Evolutionary conservation across 2,329 filamentous ascomycete species (phyloP).

Genomic region (Byssothecium circinans): DNA sequence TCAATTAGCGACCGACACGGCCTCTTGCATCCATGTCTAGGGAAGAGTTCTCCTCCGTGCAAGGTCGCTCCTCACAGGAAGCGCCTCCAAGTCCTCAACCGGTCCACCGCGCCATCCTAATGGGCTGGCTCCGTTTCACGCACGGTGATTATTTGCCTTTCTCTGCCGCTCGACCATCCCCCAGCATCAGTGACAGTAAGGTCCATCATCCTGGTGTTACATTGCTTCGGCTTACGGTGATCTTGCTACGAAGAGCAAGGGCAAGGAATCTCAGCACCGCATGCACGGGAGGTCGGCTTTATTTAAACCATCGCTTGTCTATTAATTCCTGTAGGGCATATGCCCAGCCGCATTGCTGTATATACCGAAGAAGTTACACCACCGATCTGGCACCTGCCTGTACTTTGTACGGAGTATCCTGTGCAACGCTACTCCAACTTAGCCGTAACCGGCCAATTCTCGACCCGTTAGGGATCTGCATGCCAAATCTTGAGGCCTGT

Average conservation of each 20-base stretch:
- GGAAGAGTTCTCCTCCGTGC: too few relatives aligned
- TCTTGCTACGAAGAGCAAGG: background rate
- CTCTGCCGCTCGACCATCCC: constrained; percentile 4
- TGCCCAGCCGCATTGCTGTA: too few relatives aligned
- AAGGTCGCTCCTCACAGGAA: constrained; percentile 13
- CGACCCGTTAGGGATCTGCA: constrained; percentile 14
- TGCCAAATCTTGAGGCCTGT: constrained; percentile 15
- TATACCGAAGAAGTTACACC: constrained; percentile 27
- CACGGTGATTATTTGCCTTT: constrained; percentile 5
- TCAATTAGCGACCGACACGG: constrained; percentile 3
- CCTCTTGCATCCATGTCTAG: constrained; percentile 14
- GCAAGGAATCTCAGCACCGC: constrained; percentile 3
- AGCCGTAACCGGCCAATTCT: constrained; percentile 12
- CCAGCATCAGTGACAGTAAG: constrained; percentile 16
- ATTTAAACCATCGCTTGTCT: constrained; percentile 20
- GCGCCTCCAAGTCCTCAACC: constrained; percentile 6
- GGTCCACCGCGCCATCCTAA: constrained; percentile 4
- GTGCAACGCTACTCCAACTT: constrained; percentile 23
- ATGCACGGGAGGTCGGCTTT: constrained; percentile 23
- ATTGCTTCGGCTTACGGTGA: constrained; percentile 9
- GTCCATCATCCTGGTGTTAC: constrained; percentile 13
- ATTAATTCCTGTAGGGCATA: constrained; percentile 3
- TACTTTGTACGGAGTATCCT: constrained; percentile 3
- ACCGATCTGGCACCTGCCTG: constrained; percentile 21
- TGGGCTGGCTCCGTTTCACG: constrained; percentile 22